phyloP scores from a whole-genome alignment of 1,284 basidiomycete species.

The Sporisorium iseilematis-ciliati region DNA sequence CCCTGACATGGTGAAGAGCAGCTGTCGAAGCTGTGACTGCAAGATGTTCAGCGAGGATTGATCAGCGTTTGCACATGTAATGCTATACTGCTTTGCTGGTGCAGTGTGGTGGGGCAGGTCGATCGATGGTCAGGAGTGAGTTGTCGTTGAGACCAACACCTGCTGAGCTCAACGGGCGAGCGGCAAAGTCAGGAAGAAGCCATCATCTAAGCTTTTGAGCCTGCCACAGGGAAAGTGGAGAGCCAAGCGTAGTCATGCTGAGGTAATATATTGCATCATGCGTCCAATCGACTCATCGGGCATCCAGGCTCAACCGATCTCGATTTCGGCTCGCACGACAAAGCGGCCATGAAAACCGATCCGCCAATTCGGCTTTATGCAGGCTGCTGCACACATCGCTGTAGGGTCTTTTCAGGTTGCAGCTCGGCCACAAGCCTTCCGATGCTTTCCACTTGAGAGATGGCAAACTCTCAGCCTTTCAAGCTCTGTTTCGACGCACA shows the following conservation, averaged over 20 bases:
- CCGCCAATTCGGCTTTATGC: slow-evolving; percentile 34
- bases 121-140: neutral
- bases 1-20: slow-evolving; percentile 16
- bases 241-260: slow-evolving; percentile 23
- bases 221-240: slow-evolving; percentile 11
- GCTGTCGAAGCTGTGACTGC: too few species aligned
- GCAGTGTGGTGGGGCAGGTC: too few species aligned
- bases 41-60: neutral
- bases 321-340: neutral
- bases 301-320: neutral
- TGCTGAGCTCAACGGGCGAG: neutral
- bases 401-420: slow-evolving; percentile 28
- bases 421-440: slow-evolving; percentile 9
- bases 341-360: slow-evolving; percentile 32
- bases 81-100: neutral
- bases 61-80: neutral
- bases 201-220: neutral
- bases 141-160: slow-evolving; percentile 4
- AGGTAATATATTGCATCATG: too few species aligned
- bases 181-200: neutral
- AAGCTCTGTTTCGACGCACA: too few species aligned
- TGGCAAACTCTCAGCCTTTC: too few species aligned
- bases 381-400: slow-evolving; percentile 21
- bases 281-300: too few species aligned
- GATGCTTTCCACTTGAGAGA: neutral